Evolutionary conservation across 148 eudicot species (phyloP), one percentile per base, ranked within the genome.

Genomic region (Rhododendron griersonianum): DNA sequence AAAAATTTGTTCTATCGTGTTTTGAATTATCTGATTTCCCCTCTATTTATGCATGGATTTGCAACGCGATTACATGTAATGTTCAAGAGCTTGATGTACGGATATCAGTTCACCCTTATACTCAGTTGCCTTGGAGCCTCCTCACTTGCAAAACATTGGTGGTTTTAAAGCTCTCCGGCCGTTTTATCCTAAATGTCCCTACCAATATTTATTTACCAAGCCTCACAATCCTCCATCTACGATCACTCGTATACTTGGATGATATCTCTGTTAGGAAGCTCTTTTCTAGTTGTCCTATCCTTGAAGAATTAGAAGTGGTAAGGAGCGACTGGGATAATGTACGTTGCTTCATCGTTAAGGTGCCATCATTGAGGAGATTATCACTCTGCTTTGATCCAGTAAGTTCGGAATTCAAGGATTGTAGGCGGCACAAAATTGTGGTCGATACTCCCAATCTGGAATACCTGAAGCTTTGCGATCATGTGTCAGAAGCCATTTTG

Each of bases 121-220:
- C 57, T 51, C 83, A 81, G 71, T 81, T 81, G 69, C 83, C 83
- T 81, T 55, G 69, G 65, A 55, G 83, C 23, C 83, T 81, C 35
- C 69, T 81, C 15, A 81, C 83, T 33, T 81, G 83, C 69, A 81
- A 19, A 33, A 81, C 69, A 35, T 44, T 81, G 69, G 83, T 16
- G 63, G 69, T 35, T 53, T n/a, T 81, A 39, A 53, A 81, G 69
- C 83, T 81, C 39, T 33, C 44, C 1, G 71, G 67, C 21, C 83
- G 41, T 30, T 80, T 80, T 51, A n/a, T 80, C 41, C 63, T 80
- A 5, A 80, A 80, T 51, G 41, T 80, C 82, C 82, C 82, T 14
- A 14, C 82, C 57, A 51, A 80, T 81, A 19, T 81, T 81, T 35
- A 21, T 55, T 81, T 81, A n/a, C 83, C 67, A 35, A 81, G 69